Base-by-base conservation (phyloP, 176 grass and related monocot genomes). In the Aegilops speltoides region DNA sequence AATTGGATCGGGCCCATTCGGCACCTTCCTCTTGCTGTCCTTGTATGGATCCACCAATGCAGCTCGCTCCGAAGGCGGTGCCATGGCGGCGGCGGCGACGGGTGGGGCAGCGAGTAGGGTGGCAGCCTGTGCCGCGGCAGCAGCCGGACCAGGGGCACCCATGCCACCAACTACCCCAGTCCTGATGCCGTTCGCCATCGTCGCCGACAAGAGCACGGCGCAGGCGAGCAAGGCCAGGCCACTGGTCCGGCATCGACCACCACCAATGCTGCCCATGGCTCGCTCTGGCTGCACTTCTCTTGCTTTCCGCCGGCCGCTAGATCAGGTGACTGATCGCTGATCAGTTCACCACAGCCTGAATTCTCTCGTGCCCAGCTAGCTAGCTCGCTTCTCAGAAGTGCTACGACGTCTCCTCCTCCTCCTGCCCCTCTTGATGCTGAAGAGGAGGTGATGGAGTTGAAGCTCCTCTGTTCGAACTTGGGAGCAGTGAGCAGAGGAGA, bases 1-100 rank as follows among this genome's bases (percentile, higher is more conserved):
- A 88, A 97, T 97, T 20, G 92, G 95, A 70, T 97, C 95, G 81
- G 95, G 84, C 5, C 95, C 95, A 34, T 97, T 97, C 29, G 95
- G 95, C 46, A 97, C 95, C 83, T 88, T 94, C 74, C 95, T 93
- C 88, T 82, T 91, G 86, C 82, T 94, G 57, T 88, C 71, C 54
- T 60, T 86, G 74, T 85, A 90, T 5, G 74, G 85, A 40, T 93
- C 82, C 4, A 76, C 70, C 6, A 36, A 24, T 22, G 62, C 38
- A 38, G 79, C 16, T 3, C 20, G 31, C 26, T 75, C 61, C 2
- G 81, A 78, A 52, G 82, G 3, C 20, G 31, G 37, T 13, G 77
- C 3, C 2, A 34, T 69, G 1, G 15, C 76, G 19, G 34, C 60
- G 3, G 68, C 17, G 6, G 65, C 73, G 31, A 71, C 56, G 10